Percentiles rank a stretch among this genome's conserved stretches.
These are phyloP conservation scores for Aciculosporium take DNA, from an alignment of 2,329 filamentous ascomycete genomes.

Conservation along the genomic window DNA sequence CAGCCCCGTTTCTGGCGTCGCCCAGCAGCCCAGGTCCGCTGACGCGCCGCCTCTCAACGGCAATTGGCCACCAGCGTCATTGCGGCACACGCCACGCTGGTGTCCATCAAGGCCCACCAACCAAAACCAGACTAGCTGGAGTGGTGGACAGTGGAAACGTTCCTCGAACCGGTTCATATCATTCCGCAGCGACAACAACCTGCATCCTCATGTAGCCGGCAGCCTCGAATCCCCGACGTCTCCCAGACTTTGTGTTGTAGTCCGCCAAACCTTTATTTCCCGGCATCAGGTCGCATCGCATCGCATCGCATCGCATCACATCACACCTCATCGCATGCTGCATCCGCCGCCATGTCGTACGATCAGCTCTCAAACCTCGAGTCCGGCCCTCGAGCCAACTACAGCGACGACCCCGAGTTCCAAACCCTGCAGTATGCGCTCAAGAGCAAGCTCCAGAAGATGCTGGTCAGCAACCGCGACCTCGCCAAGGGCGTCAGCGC, in stretches of 20 bases:
- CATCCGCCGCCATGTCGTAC: conserved; percentile 58
- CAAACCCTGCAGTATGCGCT: conserved; percentile 66
- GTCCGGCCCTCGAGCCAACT: conserved; percentile 61
- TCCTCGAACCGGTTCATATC: no score
- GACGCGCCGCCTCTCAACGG: no score
- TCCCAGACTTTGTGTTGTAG: background rate
- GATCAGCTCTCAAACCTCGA: conserved; percentile 76
- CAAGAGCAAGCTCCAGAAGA: conserved; percentile 75
- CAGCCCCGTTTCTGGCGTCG: conserved; percentile 1
- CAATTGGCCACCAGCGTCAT: no score
- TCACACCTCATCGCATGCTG: background rate
- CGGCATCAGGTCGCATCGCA: background rate
- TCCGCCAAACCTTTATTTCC: no score
- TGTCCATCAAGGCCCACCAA: no score
- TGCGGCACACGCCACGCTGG: no score
- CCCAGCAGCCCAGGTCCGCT: conserved; percentile 1
- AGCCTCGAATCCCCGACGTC: background rate
- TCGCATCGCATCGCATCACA: background rate
- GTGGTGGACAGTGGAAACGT: no score
- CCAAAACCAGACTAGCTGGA: no score
- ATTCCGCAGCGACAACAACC: no score
- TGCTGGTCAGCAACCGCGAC: conserved; percentile 77
- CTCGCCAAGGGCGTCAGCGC: conserved; percentile 73
- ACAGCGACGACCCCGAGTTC: conserved; percentile 88
- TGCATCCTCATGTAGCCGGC: background rate